These are phyloP conservation scores for Lathyrus sativus DNA, from an alignment of 306 rosid species.

Conservation along the genomic window DNA sequence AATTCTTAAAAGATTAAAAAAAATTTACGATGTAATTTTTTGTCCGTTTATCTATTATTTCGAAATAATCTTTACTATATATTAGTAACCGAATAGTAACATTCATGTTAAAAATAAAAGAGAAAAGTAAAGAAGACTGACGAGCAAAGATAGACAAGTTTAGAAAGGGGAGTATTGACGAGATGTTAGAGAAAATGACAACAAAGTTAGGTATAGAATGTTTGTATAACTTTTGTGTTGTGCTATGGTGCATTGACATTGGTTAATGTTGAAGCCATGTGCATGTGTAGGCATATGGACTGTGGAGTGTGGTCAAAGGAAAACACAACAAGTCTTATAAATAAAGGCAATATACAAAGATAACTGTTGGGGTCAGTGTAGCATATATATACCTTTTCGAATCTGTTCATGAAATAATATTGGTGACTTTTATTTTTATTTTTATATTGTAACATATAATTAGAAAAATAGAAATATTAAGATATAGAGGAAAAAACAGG, in stretches of 20 bases:
- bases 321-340: neutral
- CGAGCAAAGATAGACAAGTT: neutral
- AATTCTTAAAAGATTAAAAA: too few relatives aligned
- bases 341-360: constrained; percentile 1
- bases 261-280: neutral
- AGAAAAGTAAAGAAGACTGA: neutral
- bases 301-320: constrained; percentile 8
- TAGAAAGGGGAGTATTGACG: neutral
- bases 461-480: too few relatives aligned
- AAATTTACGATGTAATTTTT: too few relatives aligned
- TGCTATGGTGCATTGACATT: neutral
- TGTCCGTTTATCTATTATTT: too few relatives aligned
- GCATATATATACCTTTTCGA: neutral
- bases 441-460: too few relatives aligned
- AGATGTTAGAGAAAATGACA: neutral
- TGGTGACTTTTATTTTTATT: too few relatives aligned
- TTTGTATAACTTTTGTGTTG: neutral
- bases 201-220: constrained; percentile 1
- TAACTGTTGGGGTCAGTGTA: neutral
- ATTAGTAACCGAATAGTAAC: too few relatives aligned
- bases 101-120: neutral
- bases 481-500: too few relatives aligned
- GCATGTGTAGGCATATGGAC: neutral
- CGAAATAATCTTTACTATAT: too few relatives aligned
- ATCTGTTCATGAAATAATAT: neutral